Evolutionary conservation across 2,329 filamentous ascomycete genomes (phyloP).

Genomic region (Knoxdaviesia capensis): DNA sequence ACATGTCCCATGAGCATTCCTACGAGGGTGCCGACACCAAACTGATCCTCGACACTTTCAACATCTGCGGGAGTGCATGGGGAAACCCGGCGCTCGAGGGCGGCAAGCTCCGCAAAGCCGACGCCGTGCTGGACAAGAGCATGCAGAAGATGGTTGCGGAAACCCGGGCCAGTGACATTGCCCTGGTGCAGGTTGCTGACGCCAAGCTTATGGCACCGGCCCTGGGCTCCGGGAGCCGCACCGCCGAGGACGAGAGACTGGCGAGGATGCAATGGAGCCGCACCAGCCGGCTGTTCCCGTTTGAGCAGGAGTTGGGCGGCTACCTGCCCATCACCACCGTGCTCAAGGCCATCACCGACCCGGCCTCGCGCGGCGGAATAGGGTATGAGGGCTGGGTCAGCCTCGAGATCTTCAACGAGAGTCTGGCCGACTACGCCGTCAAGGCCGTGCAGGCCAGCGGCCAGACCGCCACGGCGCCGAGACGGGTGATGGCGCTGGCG

Average conservation of each 20-base stretch:
- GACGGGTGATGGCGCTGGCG: conserved; percentile 2
- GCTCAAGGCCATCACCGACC: conserved; percentile 10
- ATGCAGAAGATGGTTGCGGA: background rate
- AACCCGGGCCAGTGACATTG: conserved; percentile 2
- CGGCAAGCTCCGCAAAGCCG: background rate
- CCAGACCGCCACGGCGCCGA: no score
- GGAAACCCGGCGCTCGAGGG: conserved; percentile 1
- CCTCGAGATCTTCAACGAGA: conserved; percentile 7
- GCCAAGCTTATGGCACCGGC: conserved; percentile 3
- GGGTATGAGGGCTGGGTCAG: conserved; percentile 7
- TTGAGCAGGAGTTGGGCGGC: conserved; percentile 4
- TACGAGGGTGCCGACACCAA: conserved; percentile 5
- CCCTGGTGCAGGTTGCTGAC: conserved; percentile 8
- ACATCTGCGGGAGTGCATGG: conserved; percentile 7
- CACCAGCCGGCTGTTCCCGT: conserved; percentile 6
- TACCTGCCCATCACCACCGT: conserved; percentile 12
- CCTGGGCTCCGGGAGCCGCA: conserved; percentile 2
- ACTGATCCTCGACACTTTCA: conserved; percentile 11
- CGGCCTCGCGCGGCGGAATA: conserved; percentile 2
- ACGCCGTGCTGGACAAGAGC: background rate
- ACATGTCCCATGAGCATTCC: background rate
- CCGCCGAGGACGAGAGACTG: background rate
- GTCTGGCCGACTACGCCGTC: background rate
- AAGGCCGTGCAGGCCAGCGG: no score
- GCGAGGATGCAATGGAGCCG: conserved; percentile 7